These are phyloP conservation scores for Ramichloridium luteum DNA, from an alignment of 2,329 filamentous ascomycete species.

Conservation along the genomic window DNA sequence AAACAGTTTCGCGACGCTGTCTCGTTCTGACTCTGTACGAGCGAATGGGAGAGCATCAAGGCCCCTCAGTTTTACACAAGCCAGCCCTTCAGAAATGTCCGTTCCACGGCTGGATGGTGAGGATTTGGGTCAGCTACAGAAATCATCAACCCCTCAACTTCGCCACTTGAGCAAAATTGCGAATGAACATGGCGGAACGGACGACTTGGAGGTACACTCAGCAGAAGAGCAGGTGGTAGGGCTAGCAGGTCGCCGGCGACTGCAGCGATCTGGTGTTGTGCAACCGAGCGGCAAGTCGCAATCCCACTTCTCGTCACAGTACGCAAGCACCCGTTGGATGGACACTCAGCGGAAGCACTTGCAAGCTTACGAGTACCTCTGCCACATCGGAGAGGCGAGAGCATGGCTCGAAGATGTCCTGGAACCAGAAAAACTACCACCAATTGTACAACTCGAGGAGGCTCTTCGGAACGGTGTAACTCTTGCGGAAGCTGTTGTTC, in stretches of 20 bases:
- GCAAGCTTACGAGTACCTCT: conserved; percentile 95
- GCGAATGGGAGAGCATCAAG: conserved; percentile 22
- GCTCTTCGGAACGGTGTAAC: conserved; percentile 86
- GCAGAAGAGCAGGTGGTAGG: conserved; percentile 78
- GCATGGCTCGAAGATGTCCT: conserved; percentile 97
- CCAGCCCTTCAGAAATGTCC: conserved; percentile 18
- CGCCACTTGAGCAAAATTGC: conserved; percentile 72
- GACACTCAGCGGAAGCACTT: conserved; percentile 94
- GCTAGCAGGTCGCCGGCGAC: conserved; percentile 65
- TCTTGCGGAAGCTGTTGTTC: conserved; percentile 83
- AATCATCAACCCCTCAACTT: conserved; percentile 81
- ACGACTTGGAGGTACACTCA: conserved; percentile 69
- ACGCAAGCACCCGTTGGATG: conserved; percentile 88
- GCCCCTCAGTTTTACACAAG: conserved; percentile 22
- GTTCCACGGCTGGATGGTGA: conserved; percentile 24
- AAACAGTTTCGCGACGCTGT: conserved; percentile 25
- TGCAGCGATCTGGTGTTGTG: conserved; percentile 55
- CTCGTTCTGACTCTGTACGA: conserved; percentile 26
- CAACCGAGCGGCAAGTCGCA: conserved; percentile 38
- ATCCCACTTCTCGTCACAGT: conserved; percentile 23
- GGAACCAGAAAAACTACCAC: conserved; percentile 62
- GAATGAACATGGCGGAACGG: conserved; percentile 56
- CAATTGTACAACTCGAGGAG: conserved; percentile 88
- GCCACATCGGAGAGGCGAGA: conserved; percentile 96
- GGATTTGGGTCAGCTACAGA: conserved; percentile 70